These are phyloP conservation scores for Pseudopyricularia javanii DNA, from an alignment of 2,329 filamentous ascomycete genomes.

Conservation along the genomic window DNA sequence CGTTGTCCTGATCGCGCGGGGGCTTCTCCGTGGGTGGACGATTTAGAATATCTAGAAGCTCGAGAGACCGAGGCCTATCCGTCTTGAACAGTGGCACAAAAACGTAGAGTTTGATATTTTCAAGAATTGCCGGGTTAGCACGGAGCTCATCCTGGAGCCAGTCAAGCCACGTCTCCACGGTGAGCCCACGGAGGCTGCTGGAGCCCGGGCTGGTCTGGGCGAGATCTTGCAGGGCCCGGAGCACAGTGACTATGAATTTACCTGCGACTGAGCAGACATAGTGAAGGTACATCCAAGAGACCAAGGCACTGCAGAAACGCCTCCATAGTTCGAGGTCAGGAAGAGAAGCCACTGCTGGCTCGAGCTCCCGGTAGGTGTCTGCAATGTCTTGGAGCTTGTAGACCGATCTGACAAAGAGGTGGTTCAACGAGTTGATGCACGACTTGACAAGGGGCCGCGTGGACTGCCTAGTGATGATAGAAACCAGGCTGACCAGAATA, in stretches of 20 bases:
- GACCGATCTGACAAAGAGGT: constrained; percentile 50
- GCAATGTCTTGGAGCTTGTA: constrained; percentile 34
- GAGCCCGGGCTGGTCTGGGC: constrained; percentile 8
- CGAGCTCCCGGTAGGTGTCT: constrained; percentile 24
- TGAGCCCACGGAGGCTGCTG: constrained; percentile 18
- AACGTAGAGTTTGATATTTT: constrained; percentile 52
- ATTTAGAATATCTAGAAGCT: constrained; percentile 42
- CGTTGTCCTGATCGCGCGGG: constrained; percentile 9
- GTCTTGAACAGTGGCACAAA: constrained; percentile 50
- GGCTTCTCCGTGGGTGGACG: constrained; percentile 24
- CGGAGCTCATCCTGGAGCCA: constrained; percentile 42
- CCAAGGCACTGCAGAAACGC: constrained; percentile 19
- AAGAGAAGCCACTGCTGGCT: constrained; percentile 11
- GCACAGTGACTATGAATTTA: constrained; percentile 46
- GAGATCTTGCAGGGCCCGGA: constrained; percentile 29
- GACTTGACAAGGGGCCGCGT: constrained; percentile 56
- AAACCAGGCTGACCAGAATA: constrained; percentile 39
- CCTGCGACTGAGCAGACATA: constrained; percentile 48
- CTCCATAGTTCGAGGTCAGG: constrained; percentile 15
- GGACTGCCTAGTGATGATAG: constrained; percentile 47
- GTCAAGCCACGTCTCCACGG: constrained; percentile 35
- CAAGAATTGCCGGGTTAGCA: constrained; percentile 38
- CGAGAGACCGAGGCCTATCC: constrained; percentile 38
- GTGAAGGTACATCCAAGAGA: constrained; percentile 39
- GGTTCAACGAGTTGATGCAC: constrained; percentile 53